Conservation (phyloP, 345 rosid genomes). For the Moringa oleifera region DNA sequence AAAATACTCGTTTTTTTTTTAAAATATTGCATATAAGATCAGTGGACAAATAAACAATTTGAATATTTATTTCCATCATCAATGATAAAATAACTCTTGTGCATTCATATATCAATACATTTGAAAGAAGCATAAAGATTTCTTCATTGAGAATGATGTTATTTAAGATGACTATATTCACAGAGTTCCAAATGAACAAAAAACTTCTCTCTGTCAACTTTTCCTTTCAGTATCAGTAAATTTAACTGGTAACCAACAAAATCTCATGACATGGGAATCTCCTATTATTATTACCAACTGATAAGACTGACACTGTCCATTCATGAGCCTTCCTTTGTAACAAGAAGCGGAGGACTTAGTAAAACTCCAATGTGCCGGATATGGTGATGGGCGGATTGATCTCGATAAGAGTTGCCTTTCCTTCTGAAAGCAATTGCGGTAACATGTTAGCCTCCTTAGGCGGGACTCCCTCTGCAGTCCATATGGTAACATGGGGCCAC, state of each 20-base stretch:
- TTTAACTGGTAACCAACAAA: conserved; percentile 4
- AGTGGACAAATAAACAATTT: too few relatives aligned
- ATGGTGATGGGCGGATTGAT: conserved; percentile 62
- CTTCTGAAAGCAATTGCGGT: conserved; percentile 53
- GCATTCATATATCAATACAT: too few relatives aligned
- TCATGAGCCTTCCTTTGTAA: too few relatives aligned
- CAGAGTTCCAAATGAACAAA: not conserved
- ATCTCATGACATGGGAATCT: conserved; percentile 22
- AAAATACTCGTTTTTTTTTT: too few relatives aligned
- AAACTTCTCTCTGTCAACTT: not conserved
- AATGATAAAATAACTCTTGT: too few relatives aligned
- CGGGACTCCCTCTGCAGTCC: conserved; percentile 70
- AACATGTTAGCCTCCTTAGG: conserved; percentile 74
- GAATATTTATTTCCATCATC: too few relatives aligned
- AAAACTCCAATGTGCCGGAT: conserved; percentile 68
- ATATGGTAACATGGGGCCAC: conserved; percentile 90
- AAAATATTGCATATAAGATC: too few relatives aligned
- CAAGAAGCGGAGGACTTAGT: conserved; percentile 19
- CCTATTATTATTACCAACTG: too few relatives aligned
- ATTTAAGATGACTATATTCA: too few relatives aligned
- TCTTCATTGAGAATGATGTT: too few relatives aligned
- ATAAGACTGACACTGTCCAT: too few relatives aligned
- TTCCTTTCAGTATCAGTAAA: not conserved
- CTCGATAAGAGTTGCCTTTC: conserved; percentile 62
- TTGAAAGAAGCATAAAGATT: too few relatives aligned